Percentiles rank a stretch among this genome's conserved stretches.
Evolutionary conservation across 805 yeast genomes (phyloP).

Genomic region (Saturnispora hagleri): DNA sequence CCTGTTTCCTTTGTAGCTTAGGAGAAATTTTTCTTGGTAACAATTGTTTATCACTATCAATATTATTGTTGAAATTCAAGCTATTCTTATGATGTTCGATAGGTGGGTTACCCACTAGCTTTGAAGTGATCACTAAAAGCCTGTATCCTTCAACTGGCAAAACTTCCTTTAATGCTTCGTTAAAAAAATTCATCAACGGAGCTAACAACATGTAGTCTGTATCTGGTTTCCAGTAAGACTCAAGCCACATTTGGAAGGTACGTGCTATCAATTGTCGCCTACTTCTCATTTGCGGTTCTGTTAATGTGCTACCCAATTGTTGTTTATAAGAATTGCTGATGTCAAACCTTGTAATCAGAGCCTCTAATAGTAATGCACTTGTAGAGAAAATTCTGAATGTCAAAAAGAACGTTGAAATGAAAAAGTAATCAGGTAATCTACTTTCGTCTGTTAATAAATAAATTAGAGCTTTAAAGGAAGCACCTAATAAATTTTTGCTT

Average conservation of each 20-base stretch:
- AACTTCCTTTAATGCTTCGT: conserved; percentile 56
- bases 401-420: conserved; percentile 65
- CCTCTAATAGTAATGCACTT: conserved; percentile 59
- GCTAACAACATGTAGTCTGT: conserved; percentile 54
- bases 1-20: conserved; percentile 25
- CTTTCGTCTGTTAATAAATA: conserved; percentile 59
- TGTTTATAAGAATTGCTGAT: conserved; percentile 31
- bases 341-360: conserved; percentile 58
- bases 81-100: conserved; percentile 30
- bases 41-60: conserved; percentile 36
- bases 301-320: conserved; percentile 6
- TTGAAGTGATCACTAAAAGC: conserved; percentile 54
- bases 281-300: conserved; percentile 34
- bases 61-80: conserved; percentile 27
- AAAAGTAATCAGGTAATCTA: conserved; percentile 54
- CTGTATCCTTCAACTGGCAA: conserved; percentile 60
- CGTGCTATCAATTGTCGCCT: conserved; percentile 61
- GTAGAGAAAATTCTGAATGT: conserved; percentile 66
- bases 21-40: conserved; percentile 42
- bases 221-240: conserved; percentile 74
- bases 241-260: conserved; percentile 77
- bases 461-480: conserved; percentile 62
- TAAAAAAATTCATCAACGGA: conserved; percentile 67
- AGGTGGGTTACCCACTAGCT: conserved; percentile 46
- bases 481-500: conserved; percentile 51